Evolutionary conservation across 2,329 filamentous ascomycete genomes (phyloP).

Genomic region (Neofusicoccum kwambonambiense): DNA sequence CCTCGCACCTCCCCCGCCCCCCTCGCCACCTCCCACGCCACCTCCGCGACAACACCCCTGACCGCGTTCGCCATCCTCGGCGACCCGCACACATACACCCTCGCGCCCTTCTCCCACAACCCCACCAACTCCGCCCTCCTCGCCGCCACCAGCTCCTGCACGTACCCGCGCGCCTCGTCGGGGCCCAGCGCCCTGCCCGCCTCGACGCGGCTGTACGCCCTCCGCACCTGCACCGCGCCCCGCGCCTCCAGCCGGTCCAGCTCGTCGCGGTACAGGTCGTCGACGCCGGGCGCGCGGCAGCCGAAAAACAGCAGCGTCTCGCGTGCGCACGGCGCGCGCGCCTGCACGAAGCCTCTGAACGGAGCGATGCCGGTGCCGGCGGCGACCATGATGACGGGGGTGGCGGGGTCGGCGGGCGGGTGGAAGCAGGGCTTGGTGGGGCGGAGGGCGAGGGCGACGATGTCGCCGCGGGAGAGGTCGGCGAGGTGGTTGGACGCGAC

Average conservation of each 20-base stretch:
- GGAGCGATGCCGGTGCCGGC: conserved; percentile 44
- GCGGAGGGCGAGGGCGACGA: conserved; percentile 42
- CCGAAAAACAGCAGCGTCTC: conserved; percentile 66
- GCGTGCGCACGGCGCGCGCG: conserved; percentile 23
- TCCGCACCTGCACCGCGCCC: conserved; percentile 61
- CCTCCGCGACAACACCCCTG: too few relatives aligned
- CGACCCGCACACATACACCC: conserved; percentile 66
- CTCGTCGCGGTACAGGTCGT: conserved; percentile 61
- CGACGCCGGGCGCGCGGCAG: conserved; percentile 55
- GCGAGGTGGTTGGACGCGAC: conserved; percentile 46
- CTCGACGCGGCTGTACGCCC: conserved; percentile 54
- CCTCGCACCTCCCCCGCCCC: too few relatives aligned
- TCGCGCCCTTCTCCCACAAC: conserved; percentile 51
- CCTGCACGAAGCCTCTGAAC: conserved; percentile 45
- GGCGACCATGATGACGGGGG: conserved; percentile 43
- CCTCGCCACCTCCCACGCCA: too few relatives aligned
- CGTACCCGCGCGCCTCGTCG: conserved; percentile 45
- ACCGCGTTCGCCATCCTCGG: too few relatives aligned
- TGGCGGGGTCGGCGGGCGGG: conserved; percentile 42
- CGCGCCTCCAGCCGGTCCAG: conserved; percentile 58
- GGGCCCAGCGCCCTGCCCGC: conserved; percentile 36
- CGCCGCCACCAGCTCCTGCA: conserved; percentile 53
- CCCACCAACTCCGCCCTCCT: conserved; percentile 47
- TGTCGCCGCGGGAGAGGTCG: conserved; percentile 40
- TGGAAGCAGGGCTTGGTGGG: conserved; percentile 44